Evolutionary conservation across 2,329 filamentous ascomycete species (phyloP).

Genomic region (Claviceps quebecensis): DNA sequence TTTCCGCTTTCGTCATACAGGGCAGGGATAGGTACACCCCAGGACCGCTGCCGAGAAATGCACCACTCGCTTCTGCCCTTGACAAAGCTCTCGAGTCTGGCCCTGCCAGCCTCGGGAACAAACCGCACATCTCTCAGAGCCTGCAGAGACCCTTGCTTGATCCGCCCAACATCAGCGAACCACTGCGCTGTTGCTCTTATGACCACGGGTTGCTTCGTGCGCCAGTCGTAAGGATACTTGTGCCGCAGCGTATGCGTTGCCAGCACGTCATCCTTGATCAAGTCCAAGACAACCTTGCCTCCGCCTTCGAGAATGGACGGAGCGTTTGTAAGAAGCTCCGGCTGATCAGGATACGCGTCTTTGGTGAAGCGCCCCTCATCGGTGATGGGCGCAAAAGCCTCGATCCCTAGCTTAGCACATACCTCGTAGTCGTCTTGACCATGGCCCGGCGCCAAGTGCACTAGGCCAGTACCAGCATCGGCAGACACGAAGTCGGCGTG

Average conservation of each 20-base stretch:
- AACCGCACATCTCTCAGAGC: constrained; percentile 63
- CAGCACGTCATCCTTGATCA: constrained; percentile 54
- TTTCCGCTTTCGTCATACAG: constrained; percentile 62
- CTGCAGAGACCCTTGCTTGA: constrained; percentile 59
- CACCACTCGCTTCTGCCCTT: constrained; percentile 90
- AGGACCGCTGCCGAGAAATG: constrained; percentile 87
- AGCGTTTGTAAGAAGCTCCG: constrained; percentile 48
- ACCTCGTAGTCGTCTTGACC: constrained; percentile 92
- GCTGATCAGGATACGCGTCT: constrained; percentile 60
- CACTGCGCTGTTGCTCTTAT: constrained; percentile 89
- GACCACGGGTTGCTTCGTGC: constrained; percentile 85
- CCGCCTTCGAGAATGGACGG: constrained; percentile 60
- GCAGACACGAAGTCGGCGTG: constrained; percentile 81
- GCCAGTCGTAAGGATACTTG: constrained; percentile 97
- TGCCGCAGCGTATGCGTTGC: constrained; percentile 60
- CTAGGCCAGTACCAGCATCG: constrained; percentile 85
- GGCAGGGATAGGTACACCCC: constrained; percentile 93
- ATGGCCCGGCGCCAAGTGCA: constrained; percentile 87
- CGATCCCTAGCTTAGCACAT: constrained; percentile 56
- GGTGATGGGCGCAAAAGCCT: constrained; percentile 70
- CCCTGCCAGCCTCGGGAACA: constrained; percentile 59
- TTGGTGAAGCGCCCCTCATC: constrained; percentile 68
- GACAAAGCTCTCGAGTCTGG: constrained; percentile 72
- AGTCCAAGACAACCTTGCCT: constrained; percentile 51
- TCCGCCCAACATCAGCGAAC: constrained; percentile 83